These are phyloP conservation scores for Chamaecyparis obtusa DNA, from an alignment of 75 land plant genomes.

Conservation along the genomic window DNA sequence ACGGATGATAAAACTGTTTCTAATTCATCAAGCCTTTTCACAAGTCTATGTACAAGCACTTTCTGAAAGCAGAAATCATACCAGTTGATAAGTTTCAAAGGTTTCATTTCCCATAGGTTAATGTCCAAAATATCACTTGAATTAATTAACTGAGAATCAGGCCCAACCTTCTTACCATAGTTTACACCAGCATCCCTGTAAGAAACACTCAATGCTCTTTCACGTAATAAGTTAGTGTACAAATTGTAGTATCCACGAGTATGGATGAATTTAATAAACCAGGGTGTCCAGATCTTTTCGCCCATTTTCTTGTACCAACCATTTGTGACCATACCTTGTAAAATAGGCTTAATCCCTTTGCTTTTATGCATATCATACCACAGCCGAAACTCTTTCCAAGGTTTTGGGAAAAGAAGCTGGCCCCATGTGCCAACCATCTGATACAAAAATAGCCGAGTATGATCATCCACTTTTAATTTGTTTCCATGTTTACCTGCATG, in stretches of 20 bases:
- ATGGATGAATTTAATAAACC: slow-evolving; percentile 93
- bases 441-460: slow-evolving; percentile 70
- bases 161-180: slow-evolving; percentile 78
- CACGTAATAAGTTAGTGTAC: slow-evolving; percentile 73
- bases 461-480: slow-evolving; percentile 56
- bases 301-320: slow-evolving; percentile 91
- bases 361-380: slow-evolving; percentile 92
- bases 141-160: slow-evolving; percentile 70
- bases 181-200: slow-evolving; percentile 89
- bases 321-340: slow-evolving; percentile 89
- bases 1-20: slow-evolving; percentile 43
- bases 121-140: slow-evolving; percentile 33
- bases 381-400: slow-evolving; percentile 93
- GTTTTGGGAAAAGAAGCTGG: slow-evolving; percentile 93
- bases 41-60: slow-evolving; percentile 58
- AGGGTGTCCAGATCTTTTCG: slow-evolving; percentile 96
- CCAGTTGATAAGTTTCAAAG: slow-evolving; percentile 58
- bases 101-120: slow-evolving; percentile 54
- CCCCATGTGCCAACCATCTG: slow-evolving; percentile 99
- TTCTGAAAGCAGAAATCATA: slow-evolving; percentile 91
- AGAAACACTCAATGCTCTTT: slow-evolving; percentile 82
- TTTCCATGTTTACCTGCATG: slow-evolving; percentile 72
- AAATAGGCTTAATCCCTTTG: slow-evolving; percentile 65
- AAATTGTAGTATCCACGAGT: slow-evolving; percentile 82
- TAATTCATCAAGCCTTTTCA: slow-evolving; percentile 48